phyloP scores from a whole-genome alignment of 2,329 filamentous ascomycete genomes.

The Tolypocladium pustulatum region DNA sequence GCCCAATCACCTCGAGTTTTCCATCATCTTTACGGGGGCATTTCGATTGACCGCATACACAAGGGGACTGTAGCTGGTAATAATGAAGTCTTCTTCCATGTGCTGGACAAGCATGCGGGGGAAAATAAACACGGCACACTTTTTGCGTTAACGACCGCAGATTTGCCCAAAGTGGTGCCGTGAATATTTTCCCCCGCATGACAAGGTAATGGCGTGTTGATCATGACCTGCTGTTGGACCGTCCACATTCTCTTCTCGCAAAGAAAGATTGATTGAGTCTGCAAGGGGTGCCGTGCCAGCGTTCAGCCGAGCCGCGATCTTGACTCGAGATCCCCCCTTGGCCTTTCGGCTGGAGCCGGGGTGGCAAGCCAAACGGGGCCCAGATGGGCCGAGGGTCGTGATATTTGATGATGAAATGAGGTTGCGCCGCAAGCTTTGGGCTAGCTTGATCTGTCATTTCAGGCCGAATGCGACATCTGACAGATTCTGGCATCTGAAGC shows the following conservation, averaged over 20 bases:
- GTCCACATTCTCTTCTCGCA: too few relatives aligned
- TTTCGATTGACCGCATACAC: neutral
- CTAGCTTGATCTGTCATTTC: slow-evolving; percentile 7
- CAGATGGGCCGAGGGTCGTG: neutral
- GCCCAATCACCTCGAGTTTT: neutral
- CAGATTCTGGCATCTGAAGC: slow-evolving; percentile 1
- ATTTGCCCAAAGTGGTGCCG: too few relatives aligned
- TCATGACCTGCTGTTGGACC: too few relatives aligned
- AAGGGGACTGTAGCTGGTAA: neutral
- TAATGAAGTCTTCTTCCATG: neutral
- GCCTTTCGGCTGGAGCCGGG: neutral
- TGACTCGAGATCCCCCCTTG: neutral
- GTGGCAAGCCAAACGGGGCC: neutral
- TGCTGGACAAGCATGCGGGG: too few relatives aligned
- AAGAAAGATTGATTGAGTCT: neutral
- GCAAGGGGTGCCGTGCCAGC: neutral
- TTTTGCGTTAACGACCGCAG: too few relatives aligned
- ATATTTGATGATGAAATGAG: slow-evolving; percentile 1
- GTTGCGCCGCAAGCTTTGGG: neutral
- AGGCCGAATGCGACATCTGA: slow-evolving; percentile 6
- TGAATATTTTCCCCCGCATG: too few relatives aligned
- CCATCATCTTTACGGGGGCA: neutral
- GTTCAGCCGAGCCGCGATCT: neutral
- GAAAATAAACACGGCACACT: too few relatives aligned
- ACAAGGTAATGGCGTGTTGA: too few relatives aligned